phyloP scores from a whole-genome alignment of 1,284 basidiomycete species.

The Pseudozyma sp. region DNA sequence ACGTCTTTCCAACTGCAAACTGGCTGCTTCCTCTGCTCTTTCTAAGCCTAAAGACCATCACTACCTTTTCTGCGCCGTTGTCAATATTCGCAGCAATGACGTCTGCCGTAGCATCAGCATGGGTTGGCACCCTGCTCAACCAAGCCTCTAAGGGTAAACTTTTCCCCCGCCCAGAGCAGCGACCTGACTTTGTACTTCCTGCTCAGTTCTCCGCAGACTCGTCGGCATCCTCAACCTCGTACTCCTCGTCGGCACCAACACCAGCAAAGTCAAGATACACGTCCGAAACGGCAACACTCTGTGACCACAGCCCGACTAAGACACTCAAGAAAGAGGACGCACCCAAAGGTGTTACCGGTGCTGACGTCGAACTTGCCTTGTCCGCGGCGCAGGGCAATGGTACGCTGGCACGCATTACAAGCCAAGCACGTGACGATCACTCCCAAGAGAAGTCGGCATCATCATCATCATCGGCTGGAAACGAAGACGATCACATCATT shows the following conservation, averaged over 20 bases:
- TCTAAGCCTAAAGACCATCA: too few relatives aligned
- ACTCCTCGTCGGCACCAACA: conserved; percentile 1
- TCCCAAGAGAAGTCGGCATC: not conserved
- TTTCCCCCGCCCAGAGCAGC: conserved; percentile 26
- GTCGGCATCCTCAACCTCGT: not conserved
- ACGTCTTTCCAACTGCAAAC: too few relatives aligned
- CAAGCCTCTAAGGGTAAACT: conserved; percentile 23
- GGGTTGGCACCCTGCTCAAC: conserved; percentile 41
- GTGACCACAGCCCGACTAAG: not conserved
- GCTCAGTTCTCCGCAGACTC: not conserved
- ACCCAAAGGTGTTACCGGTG: not conserved
- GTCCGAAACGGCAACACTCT: conserved; percentile 7
- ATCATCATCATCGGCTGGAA: not conserved
- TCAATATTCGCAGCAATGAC: conserved; percentile 13
- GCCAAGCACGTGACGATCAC: not conserved
- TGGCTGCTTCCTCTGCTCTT: too few relatives aligned
- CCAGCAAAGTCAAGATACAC: conserved; percentile 4
- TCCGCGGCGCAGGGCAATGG: conserved; percentile 9
- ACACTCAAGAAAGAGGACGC: not conserved
- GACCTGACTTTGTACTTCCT: conserved; percentile 22
- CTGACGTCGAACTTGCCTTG: conserved; percentile 14
- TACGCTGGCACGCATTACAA: conserved; percentile 8
- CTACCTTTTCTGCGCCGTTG: too few relatives aligned
- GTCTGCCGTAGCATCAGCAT: conserved; percentile 22
- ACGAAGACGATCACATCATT: conserved; percentile 54